Evolutionary conservation across 148 eudicot genomes (phyloP).

Genomic region (Chenopodium suecicum): DNA sequence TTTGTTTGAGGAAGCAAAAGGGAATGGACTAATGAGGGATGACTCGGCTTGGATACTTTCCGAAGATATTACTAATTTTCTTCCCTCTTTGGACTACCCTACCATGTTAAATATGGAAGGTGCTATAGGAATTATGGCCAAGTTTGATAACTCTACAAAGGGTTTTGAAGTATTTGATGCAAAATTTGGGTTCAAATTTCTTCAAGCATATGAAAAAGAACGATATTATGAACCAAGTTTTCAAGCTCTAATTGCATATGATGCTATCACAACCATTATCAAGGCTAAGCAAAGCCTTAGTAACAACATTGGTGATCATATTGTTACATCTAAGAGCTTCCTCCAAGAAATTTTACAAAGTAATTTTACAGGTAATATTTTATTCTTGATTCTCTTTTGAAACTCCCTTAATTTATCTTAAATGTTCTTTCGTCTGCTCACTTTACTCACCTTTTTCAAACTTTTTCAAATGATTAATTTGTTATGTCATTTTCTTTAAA

Average conservation of each 20-base stretch:
- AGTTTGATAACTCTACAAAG: constrained; percentile 22
- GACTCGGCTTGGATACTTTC: constrained; percentile 32
- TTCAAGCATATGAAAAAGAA: constrained; percentile 32
- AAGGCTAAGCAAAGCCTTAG: constrained; percentile 23
- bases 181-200: constrained; percentile 23
- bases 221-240: constrained; percentile 30
- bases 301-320: background rate
- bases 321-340: constrained; percentile 11
- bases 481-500: no score
- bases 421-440: no score
- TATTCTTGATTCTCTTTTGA: no score
- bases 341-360: constrained; percentile 26
- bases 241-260: constrained; percentile 46
- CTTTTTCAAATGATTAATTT: no score
- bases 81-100: constrained; percentile 18
- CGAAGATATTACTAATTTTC: constrained; percentile 5
- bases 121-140: constrained; percentile 31
- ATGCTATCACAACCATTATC: constrained; percentile 30
- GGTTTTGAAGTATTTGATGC: constrained; percentile 30
- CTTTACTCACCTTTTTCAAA: no score
- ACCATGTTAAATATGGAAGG: constrained; percentile 11
- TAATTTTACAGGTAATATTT: constrained; percentile 21
- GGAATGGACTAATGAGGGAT: constrained; percentile 12
- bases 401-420: no score
- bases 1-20: constrained; percentile 32